A percentile compares a stretch with the other conserved stretches of the same genome.
Conservation (phyloP, 2,329 filamentous ascomycete genomes). For the Pyrenophora tritici-repentis region DNA sequence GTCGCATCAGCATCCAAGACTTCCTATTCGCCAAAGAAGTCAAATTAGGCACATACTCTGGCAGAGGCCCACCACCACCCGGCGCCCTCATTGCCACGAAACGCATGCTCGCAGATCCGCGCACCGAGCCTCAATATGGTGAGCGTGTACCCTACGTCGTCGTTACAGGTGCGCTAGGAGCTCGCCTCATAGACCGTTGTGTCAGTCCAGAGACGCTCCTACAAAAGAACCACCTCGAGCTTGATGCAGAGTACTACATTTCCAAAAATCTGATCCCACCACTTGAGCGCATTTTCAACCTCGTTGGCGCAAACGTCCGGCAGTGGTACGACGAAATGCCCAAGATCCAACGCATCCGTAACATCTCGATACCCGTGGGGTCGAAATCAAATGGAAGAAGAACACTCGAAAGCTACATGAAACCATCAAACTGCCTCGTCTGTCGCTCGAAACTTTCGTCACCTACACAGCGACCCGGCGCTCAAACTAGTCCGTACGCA, state of each 20-base stretch:
- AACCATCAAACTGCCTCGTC: constrained; percentile 75
- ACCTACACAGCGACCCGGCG: constrained; percentile 13
- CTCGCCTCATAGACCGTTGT: constrained; percentile 84
- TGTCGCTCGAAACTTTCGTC: constrained; percentile 66
- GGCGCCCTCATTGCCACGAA: constrained; percentile 87
- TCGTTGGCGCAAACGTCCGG: constrained; percentile 88
- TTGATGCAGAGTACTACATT: constrained; percentile 97
- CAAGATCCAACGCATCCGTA: constrained; percentile 77
- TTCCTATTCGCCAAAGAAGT: constrained; percentile 96
- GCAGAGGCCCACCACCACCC: constrained; percentile 77
- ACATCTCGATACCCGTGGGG: constrained; percentile 51
- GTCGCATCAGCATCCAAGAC: constrained; percentile 86
- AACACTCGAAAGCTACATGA: constrained; percentile 95
- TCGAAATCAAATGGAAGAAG: constrained; percentile 46
- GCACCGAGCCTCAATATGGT: constrained; percentile 90
- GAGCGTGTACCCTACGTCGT: constrained; percentile 96
- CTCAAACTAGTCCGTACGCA: constrained; percentile 22
- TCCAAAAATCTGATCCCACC: constrained; percentile 93
- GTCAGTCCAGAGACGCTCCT: constrained; percentile 85
- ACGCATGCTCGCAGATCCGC: constrained; percentile 82
- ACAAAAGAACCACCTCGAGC: constrained; percentile 72
- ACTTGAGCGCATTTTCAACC: constrained; percentile 92
- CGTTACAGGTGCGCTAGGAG: constrained; percentile 82
- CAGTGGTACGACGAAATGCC: constrained; percentile 98
- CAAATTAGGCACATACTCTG: constrained; percentile 84